These are phyloP conservation scores for Blastocystis sp. DNA, from an alignment of 352 stramenopile species.

Conservation along the genomic window DNA sequence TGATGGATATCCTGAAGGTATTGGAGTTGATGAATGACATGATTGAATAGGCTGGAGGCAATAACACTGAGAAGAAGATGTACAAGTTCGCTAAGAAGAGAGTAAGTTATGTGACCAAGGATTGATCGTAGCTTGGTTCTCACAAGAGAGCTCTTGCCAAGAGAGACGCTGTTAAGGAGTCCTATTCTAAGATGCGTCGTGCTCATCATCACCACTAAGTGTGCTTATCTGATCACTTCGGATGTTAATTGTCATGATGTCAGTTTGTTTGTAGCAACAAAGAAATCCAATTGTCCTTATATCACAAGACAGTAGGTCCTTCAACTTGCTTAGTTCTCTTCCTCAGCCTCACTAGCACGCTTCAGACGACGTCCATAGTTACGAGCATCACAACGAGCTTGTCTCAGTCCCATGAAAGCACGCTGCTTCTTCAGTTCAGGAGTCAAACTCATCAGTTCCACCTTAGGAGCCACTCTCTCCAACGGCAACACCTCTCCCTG, in stretches of 20 bases:
- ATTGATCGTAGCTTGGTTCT: slow-evolving; percentile 35
- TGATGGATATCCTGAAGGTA: slow-evolving; percentile 61
- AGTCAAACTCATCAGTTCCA: no score
- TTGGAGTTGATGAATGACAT: not conserved
- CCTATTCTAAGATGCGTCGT: slow-evolving; percentile 56
- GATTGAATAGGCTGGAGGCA: slow-evolving; percentile 21
- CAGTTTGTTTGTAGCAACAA: not conserved
- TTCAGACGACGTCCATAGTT: no score
- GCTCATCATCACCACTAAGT: slow-evolving; percentile 55
- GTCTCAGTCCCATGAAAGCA: no score
- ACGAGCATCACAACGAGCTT: no score
- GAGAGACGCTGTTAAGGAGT: slow-evolving; percentile 56
- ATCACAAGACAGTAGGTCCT: not conserved
- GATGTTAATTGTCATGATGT: not conserved
- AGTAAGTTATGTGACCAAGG: not conserved
- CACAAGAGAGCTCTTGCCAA: slow-evolving; percentile 50
- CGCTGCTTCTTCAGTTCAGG: no score
- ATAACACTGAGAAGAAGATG: slow-evolving; percentile 60
- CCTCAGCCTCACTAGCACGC: no score
- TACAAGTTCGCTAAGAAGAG: slow-evolving; percentile 61
- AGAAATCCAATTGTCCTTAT: not conserved
- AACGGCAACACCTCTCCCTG: no score
- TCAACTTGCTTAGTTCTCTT: no score
- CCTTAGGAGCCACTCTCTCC: no score
- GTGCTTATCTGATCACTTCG: not conserved